Percentiles rank a stretch among this genome's conserved stretches.
Conservation (phyloP, 768 basidiomycete species). For the Vishniacozyma victoriae region DNA sequence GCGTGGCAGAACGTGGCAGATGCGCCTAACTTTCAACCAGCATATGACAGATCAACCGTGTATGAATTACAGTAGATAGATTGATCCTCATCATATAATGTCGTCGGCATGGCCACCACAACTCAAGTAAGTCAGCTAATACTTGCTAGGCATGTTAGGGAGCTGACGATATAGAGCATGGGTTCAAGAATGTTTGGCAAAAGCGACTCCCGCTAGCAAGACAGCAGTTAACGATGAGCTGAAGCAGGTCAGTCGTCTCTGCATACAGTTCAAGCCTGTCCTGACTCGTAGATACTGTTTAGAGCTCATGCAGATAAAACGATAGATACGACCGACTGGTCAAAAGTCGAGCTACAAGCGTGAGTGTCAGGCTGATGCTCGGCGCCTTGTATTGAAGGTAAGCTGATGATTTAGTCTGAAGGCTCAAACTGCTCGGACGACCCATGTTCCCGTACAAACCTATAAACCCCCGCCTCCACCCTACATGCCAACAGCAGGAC, state of each 20-base stretch:
- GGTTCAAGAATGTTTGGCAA: constrained; percentile 87
- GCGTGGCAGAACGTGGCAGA: too few relatives aligned
- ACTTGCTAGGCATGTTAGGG: background rate
- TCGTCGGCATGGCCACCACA: constrained; percentile 26
- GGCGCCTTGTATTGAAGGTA: constrained; percentile 36
- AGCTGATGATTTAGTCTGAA: constrained; percentile 37
- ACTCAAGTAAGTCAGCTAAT: constrained; percentile 16
- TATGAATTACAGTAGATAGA: too few relatives aligned
- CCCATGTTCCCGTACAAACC: constrained; percentile 24
- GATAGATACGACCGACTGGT: constrained; percentile 93
- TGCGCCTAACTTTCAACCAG: too few relatives aligned
- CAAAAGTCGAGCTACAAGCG: constrained; percentile 79
- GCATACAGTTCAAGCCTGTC: background rate
- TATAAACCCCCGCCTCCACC: background rate
- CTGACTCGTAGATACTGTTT: constrained; percentile 66
- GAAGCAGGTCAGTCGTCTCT: constrained; percentile 55
- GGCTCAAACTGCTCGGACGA: constrained; percentile 25
- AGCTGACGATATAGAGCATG: constrained; percentile 61
- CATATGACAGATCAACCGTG: too few relatives aligned
- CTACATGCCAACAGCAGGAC: too few relatives aligned
- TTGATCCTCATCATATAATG: too few relatives aligned
- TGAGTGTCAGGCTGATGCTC: constrained; percentile 46
- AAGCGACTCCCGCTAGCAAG: constrained; percentile 83
- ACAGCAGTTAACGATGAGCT: constrained; percentile 85
- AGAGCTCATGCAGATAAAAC: constrained; percentile 77